Percentiles rank a stretch among this genome's conserved stretches.
These are phyloP conservation scores for Gentiana straminea DNA, from an alignment of 257 asterid species.

Conservation along the genomic window DNA sequence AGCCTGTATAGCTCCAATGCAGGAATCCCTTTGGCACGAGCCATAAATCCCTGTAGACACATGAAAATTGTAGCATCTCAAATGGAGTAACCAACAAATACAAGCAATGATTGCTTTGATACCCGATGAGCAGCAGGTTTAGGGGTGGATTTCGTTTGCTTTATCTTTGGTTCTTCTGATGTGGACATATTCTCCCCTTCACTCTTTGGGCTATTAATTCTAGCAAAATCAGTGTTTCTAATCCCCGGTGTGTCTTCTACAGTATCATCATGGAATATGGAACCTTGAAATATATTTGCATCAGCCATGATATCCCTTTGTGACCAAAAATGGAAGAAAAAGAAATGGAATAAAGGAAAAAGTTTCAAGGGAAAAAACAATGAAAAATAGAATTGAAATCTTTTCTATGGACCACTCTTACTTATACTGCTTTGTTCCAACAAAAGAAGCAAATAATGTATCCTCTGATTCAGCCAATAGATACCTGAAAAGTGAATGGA, in stretches of 20 bases:
- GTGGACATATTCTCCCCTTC: constrained; percentile 34
- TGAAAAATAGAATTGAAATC: constrained; percentile 8
- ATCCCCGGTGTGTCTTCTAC: constrained; percentile 30
- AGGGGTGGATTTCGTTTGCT: constrained; percentile 40
- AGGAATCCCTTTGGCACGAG: constrained; percentile 98
- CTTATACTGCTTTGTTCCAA: constrained; percentile 97
- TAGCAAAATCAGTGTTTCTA: constrained; percentile 29
- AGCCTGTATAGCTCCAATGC: constrained; percentile 91
- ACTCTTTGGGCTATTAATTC: constrained; percentile 26
- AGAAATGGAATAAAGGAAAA: constrained; percentile 27
- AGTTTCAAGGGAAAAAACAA: constrained; percentile 16
- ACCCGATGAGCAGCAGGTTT: constrained; percentile 98
- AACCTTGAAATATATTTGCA: constrained; percentile 99
- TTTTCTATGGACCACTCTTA: constrained; percentile 20
- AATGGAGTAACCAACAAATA: constrained; percentile 7
- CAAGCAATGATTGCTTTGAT: constrained; percentile 15
- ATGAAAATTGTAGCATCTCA: background rate
- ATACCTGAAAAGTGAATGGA: constrained; percentile 40
- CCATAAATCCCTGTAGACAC: constrained; percentile 82
- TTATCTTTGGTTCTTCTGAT: constrained; percentile 33
- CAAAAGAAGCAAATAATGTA: constrained; percentile 91
- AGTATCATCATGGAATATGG: constrained; percentile 80
- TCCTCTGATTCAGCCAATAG: constrained; percentile 95
- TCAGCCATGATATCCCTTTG: constrained; percentile 99
- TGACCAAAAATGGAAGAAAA: constrained; percentile 41